A percentile compares a stretch with the other conserved stretches of the same genome.
Conservation (phyloP, 441 rosid genomes). For the Adansonia rubrostipa region DNA sequence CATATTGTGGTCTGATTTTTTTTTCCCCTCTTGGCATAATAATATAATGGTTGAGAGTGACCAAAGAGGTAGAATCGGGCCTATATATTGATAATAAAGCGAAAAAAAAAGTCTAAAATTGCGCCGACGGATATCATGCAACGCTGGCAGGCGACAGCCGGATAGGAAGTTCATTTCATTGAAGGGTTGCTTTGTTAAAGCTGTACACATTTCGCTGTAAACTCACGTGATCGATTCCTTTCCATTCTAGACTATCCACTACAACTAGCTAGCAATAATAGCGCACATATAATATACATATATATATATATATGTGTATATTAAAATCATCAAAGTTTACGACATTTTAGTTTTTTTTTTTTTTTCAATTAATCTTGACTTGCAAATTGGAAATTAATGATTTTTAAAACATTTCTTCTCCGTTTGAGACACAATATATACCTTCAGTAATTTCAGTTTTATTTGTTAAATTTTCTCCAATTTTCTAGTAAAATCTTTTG, state of each 20-base stretch:
- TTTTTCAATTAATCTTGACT: too few species aligned
- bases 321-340: too few species aligned
- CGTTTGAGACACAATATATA: too few species aligned
- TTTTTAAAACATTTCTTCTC: too few species aligned
- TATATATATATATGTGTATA: too few species aligned
- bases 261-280: neutral
- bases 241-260: neutral
- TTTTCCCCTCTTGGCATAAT: neutral
- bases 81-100: neutral
- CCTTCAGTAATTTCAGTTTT: too few species aligned
- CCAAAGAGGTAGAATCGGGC: conserved; percentile 3
- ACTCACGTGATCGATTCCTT: conserved; percentile 18
- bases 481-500: too few species aligned
- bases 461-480: too few species aligned
- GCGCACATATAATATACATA: neutral
- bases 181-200: neutral
- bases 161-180: neutral
- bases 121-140: conserved; percentile 20
- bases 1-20: neutral
- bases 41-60: neutral
- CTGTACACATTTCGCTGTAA: conserved; percentile 17
- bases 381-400: too few species aligned
- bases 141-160: conserved; percentile 13
- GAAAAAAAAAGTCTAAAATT: conserved; percentile 14
- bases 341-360: too few species aligned